Conservation (phyloP, 2,329 filamentous ascomycete genomes). For the Aspergillus fumigatiaffinis region DNA sequence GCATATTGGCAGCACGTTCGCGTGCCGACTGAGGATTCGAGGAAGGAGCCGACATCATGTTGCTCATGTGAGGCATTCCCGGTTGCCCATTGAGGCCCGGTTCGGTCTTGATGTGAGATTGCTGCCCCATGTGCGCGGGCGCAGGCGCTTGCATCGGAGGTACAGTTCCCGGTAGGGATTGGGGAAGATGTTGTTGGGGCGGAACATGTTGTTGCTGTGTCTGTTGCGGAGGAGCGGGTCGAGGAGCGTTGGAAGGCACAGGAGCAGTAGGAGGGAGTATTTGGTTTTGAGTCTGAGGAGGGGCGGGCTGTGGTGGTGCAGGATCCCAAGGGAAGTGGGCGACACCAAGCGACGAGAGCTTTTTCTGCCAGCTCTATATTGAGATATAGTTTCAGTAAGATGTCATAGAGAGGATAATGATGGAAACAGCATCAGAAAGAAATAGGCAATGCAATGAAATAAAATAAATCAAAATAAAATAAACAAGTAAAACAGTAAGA, state of each 20-base stretch:
- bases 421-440: neutral
- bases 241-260: conserved; percentile 44
- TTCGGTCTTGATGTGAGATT: conserved; percentile 52
- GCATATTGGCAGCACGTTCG: conserved; percentile 50
- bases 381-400: neutral
- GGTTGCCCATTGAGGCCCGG: conserved; percentile 39
- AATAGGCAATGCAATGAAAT: conserved; percentile 2
- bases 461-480: conserved; percentile 2
- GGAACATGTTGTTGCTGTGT: conserved; percentile 33
- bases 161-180: conserved; percentile 26
- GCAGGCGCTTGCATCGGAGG: conserved; percentile 22
- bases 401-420: neutral
- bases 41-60: conserved; percentile 27
- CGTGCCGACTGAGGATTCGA: conserved; percentile 48
- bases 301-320: conserved; percentile 59
- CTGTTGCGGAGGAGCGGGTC: conserved; percentile 29
- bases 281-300: conserved; percentile 38
- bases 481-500: neutral
- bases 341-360: conserved; percentile 77
- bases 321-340: conserved; percentile 96
- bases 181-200: conserved; percentile 32
- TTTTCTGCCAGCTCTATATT: conserved; percentile 84
- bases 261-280: conserved; percentile 38
- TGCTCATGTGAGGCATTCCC: conserved; percentile 33
- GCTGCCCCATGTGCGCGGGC: conserved; percentile 25